Conservation (phyloP, 2,329 filamentous ascomycete genomes). For the Pezicula neosporulosa region DNA sequence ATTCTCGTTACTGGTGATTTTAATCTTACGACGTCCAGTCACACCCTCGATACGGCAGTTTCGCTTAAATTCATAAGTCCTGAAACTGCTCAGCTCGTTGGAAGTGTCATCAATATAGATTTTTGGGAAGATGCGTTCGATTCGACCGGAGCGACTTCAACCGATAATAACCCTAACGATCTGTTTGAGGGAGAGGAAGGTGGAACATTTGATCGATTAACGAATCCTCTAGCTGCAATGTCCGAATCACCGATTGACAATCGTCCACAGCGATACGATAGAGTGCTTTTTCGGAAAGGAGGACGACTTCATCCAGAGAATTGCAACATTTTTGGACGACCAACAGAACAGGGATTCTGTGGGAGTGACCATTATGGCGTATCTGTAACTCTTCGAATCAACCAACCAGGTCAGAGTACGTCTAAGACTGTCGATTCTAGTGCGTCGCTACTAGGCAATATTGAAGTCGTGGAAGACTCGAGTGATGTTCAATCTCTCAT, state of each 20-base stretch:
- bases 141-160: slow-evolving; percentile 44
- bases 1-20: slow-evolving; percentile 57
- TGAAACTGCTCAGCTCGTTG: slow-evolving; percentile 40
- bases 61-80: slow-evolving; percentile 45
- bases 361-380: slow-evolving; percentile 55
- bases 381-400: slow-evolving; percentile 40
- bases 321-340: slow-evolving; percentile 58
- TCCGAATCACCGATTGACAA: slow-evolving; percentile 44
- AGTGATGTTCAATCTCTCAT: slow-evolving; percentile 31
- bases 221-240: slow-evolving; percentile 53
- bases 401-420: slow-evolving; percentile 6
- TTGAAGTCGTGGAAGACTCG: slow-evolving; percentile 12
- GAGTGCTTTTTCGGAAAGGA: slow-evolving; percentile 50
- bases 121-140: slow-evolving; percentile 41
- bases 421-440: not conserved
- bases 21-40: slow-evolving; percentile 57
- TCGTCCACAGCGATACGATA: slow-evolving; percentile 63
- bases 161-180: slow-evolving; percentile 20
- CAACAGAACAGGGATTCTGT: slow-evolving; percentile 18
- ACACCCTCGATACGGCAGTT: slow-evolving; percentile 48
- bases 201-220: slow-evolving; percentile 59
- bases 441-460: not conserved
- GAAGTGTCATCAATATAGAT: slow-evolving; percentile 39
- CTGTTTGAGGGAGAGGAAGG: slow-evolving; percentile 58
- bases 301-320: slow-evolving; percentile 34